phyloP scores from a whole-genome alignment of 1,284 basidiomycete genomes.

The Pascua sp. region DNA sequence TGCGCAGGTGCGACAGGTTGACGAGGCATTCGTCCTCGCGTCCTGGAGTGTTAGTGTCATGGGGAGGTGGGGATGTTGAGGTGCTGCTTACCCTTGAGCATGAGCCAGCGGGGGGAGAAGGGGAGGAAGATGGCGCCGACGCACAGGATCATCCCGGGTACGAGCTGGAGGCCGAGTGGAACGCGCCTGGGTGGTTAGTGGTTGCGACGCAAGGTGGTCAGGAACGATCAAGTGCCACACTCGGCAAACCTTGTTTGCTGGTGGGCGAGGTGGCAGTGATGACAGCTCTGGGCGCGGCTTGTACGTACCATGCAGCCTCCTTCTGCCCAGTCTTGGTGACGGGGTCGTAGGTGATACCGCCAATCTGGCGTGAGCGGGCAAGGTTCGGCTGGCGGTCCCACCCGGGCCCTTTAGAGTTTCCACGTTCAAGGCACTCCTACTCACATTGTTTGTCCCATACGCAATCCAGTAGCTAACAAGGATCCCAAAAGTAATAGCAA shows the following conservation, averaged over 20 bases:
- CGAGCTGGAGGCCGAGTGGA: conserved; percentile 68
- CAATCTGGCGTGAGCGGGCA: conserved; percentile 17
- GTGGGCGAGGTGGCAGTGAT: too few relatives aligned
- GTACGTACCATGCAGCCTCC: conserved; percentile 56
- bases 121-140: conserved; percentile 45
- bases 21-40: conserved; percentile 68
- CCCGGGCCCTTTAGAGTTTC: background rate
- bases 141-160: conserved; percentile 52
- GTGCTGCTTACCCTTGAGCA: conserved; percentile 53
- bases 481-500: conserved; percentile 68
- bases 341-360: conserved; percentile 23
- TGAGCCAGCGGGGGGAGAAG: conserved; percentile 57
- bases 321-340: conserved; percentile 26
- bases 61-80: conserved; percentile 25
- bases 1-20: conserved; percentile 63
- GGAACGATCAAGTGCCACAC: too few relatives aligned
- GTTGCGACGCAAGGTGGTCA: too few relatives aligned
- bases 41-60: conserved; percentile 54
- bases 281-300: too few relatives aligned
- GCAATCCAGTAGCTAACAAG: conserved; percentile 61
- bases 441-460: conserved; percentile 54
- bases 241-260: too few relatives aligned
- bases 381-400: too few relatives aligned
- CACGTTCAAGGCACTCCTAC: too few relatives aligned
- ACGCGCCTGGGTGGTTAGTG: conserved; percentile 52